These are phyloP conservation scores for Aulographum hederae DNA, from an alignment of 2,329 filamentous ascomycete species.

Conservation along the genomic window DNA sequence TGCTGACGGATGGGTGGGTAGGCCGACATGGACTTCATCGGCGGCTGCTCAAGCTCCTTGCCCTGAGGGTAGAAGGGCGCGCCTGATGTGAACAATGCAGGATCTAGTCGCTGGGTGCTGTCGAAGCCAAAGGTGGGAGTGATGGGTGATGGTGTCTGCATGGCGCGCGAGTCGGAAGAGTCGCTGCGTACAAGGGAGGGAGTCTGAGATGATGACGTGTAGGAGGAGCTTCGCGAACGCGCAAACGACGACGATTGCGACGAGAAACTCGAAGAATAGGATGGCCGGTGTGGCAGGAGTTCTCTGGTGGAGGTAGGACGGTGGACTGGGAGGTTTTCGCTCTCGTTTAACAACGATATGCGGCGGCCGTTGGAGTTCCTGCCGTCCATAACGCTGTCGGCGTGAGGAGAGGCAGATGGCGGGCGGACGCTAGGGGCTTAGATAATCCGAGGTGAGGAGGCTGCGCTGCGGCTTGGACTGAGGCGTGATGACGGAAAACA, in stretches of 20 bases:
- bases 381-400: too few relatives aligned
- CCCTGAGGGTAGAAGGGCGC: constrained; percentile 13
- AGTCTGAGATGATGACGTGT: constrained; percentile 26
- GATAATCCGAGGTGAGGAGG: too few relatives aligned
- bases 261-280: constrained; percentile 8
- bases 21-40: constrained; percentile 7
- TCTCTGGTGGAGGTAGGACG: neutral
- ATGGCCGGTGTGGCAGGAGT: too few relatives aligned
- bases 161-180: constrained; percentile 24
- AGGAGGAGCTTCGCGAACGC: constrained; percentile 22
- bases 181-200: constrained; percentile 26
- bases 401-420: too few relatives aligned
- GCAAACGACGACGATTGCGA: constrained; percentile 12
- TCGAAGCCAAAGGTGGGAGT: constrained; percentile 20
- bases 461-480: too few relatives aligned
- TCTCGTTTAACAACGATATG: constrained; percentile 26
- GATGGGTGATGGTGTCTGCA: constrained; percentile 26
- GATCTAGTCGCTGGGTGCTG: constrained; percentile 2
- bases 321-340: constrained; percentile 22
- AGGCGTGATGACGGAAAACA: too few relatives aligned
- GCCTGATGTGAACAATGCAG: constrained; percentile 7
- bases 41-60: constrained; percentile 10
- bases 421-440: too few relatives aligned
- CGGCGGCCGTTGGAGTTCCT: constrained; percentile 30
- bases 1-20: constrained; percentile 12